phyloP scores from a whole-genome alignment of 202 grass and related monocot genomes.

The Carex arenaria region DNA sequence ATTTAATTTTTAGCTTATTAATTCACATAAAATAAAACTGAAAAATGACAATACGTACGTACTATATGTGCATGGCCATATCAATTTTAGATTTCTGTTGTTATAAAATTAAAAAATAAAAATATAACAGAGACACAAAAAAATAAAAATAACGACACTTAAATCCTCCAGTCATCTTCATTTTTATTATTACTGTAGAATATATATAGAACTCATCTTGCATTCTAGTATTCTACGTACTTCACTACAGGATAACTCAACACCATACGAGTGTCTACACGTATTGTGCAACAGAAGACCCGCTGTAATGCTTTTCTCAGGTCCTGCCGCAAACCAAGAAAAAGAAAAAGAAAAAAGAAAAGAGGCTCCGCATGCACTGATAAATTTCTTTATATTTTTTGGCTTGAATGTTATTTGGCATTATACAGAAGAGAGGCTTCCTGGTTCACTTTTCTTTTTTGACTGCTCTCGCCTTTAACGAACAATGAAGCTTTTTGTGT shows the following conservation, averaged over 20 bases:
- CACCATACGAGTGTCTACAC: not conserved
- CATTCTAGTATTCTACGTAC: too few relatives aligned
- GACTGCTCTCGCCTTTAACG: slow-evolving; percentile 8
- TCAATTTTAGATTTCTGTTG: too few relatives aligned
- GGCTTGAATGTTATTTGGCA: not conserved
- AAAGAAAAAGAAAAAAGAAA: slow-evolving; percentile 5
- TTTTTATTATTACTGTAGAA: too few relatives aligned
- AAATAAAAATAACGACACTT: too few relatives aligned
- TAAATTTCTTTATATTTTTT: not conserved
- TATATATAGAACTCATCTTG: too few relatives aligned
- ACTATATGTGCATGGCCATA: too few relatives aligned
- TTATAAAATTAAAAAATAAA: too few relatives aligned
- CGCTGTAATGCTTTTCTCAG: not conserved
- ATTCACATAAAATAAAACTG: too few relatives aligned
- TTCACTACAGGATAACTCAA: not conserved
- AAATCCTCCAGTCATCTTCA: too few relatives aligned
- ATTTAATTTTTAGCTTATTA: too few relatives aligned
- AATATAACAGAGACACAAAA: too few relatives aligned
- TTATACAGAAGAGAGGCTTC: not conserved
- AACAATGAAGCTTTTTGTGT: not conserved
- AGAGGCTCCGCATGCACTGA: slow-evolving; percentile 19
- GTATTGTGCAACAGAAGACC: not conserved
- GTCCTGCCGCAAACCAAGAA: slow-evolving; percentile 19
- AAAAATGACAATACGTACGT: too few relatives aligned
- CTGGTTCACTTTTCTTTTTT: not conserved